Evolutionary conservation across 805 yeast species (phyloP), one percentile per base, ranked within the genome.

Genomic region (Suhomyces xylopsoci): DNA sequence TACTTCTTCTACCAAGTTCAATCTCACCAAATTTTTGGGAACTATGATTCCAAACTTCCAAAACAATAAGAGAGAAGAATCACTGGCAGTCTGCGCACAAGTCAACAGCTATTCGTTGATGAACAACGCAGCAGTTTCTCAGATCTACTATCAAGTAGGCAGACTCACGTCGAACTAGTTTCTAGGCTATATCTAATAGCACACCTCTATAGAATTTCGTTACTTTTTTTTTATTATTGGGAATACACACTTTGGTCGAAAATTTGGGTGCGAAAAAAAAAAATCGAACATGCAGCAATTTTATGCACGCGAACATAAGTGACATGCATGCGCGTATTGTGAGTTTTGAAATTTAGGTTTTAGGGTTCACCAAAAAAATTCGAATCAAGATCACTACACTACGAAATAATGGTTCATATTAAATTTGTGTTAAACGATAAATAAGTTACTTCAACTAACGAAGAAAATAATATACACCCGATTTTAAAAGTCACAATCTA

Each of bases 71-170:
- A 42, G 45, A 42, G 45, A n/a, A 7, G 19, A 24, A 4, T 20
- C 12, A 22, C 30, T 17, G 26, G 54, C 51, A 4, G 40, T 49
- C 17, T 20, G 49, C 30, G 26, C 45, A 9, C 58, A 59, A 7
- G 28, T 48, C 3, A 54, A 48, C 32, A 51, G 52, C 8, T 53
- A 41, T 47, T 38, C 58, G 1, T 60, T 66, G 45, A 52, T 66
- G 48, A 58, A 61, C 45, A 56, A 55, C 48, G 60, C 61, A 6
- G 61, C 68, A 9, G 59, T 57, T 5, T 59, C 62, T 2, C 68
- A 64, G 47, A 56, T 62, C 12, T 64, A 60, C 43, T 54, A 61
- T 34, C 58, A 55, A 17, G 56, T 52, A 7, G 34, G 45, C 8
- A 47, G 46, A 34, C 26, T 47, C 26, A 42, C 42, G 15, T 17